phyloP scores from a whole-genome alignment of 805 yeast species.

The Monosporozyma siamensis region DNA sequence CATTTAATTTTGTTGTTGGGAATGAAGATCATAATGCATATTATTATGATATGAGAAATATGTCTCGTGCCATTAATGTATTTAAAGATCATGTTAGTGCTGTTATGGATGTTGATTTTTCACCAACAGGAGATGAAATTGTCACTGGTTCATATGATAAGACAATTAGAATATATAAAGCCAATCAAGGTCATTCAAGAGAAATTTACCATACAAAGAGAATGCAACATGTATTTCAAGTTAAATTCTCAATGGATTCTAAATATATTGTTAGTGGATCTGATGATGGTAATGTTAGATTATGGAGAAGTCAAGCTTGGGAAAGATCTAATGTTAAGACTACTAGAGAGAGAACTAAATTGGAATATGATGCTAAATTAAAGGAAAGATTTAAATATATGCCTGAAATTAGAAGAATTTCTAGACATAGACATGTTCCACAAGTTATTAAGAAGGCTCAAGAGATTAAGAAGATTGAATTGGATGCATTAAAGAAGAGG shows the following conservation, averaged over 20 bases:
- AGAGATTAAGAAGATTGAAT: conserved; percentile 73
- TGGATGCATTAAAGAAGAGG: conserved; percentile 63
- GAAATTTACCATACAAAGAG: conserved; percentile 95
- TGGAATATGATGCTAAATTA: conserved; percentile 85
- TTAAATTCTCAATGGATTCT: conserved; percentile 80
- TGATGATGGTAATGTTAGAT: conserved; percentile 89
- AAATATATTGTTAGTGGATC: conserved; percentile 83
- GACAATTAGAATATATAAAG: conserved; percentile 71
- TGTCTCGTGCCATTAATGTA: conserved; percentile 71
- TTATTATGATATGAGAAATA: conserved; percentile 92
- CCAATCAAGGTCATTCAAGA: conserved; percentile 80
- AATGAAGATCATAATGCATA: conserved; percentile 92
- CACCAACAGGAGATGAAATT: conserved; percentile 94
- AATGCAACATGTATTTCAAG: conserved; percentile 90
- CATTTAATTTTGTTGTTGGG: conserved; percentile 84
- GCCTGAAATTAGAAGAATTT: conserved; percentile 90
- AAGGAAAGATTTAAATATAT: conserved; percentile 87
- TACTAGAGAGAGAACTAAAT: conserved; percentile 65
- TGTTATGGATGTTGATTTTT: conserved; percentile 86
- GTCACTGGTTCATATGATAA: conserved; percentile 95
- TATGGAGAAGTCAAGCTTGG: conserved; percentile 86
- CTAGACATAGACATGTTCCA: conserved; percentile 90
- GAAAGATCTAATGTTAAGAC: conserved; percentile 78
- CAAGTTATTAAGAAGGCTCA: conserved; percentile 76
- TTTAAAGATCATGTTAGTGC: conserved; percentile 95